Conservation (phyloP, 2,329 filamentous ascomycete species). For the Aspergillus tanneri region DNA sequence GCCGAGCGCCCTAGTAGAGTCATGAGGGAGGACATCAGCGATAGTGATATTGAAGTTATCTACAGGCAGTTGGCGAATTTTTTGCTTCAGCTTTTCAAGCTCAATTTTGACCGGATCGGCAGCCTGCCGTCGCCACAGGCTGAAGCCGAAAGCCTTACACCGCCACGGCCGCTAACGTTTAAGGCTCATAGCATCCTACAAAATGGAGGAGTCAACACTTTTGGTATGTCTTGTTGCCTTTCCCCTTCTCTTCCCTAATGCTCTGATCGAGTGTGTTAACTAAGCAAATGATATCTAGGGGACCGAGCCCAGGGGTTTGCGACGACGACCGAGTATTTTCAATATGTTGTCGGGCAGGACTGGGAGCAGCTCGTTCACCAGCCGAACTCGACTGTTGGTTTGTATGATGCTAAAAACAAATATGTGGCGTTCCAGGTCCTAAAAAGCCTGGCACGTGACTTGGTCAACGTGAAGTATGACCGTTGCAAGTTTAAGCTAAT, state of each 20-base stretch:
- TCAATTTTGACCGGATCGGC: constrained; percentile 33
- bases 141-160: constrained; percentile 14
- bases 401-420: constrained; percentile 29
- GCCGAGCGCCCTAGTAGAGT: constrained; percentile 43
- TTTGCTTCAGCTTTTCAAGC: constrained; percentile 29
- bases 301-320: constrained; percentile 28
- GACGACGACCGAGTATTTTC: constrained; percentile 36
- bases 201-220: constrained; percentile 32
- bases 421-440: constrained; percentile 32
- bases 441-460: constrained; percentile 25
- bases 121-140: constrained; percentile 25
- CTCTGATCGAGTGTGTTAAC: constrained; percentile 12
- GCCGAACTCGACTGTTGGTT: constrained; percentile 32
- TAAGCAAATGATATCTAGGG: constrained; percentile 21
- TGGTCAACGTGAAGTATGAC: constrained; percentile 28
- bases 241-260: constrained; percentile 5
- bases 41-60: constrained; percentile 27
- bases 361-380: constrained; percentile 37
- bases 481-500: constrained; percentile 38
- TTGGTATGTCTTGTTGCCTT: constrained; percentile 21
- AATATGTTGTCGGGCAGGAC: constrained; percentile 33
- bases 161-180: constrained; percentile 32
- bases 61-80: constrained; percentile 31
- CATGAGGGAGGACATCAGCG: constrained; percentile 34
- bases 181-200: constrained; percentile 34